These are phyloP conservation scores for Neospora caninum DNA, from an alignment of 169 alveolate genomes.

Conservation along the genomic window DNA sequence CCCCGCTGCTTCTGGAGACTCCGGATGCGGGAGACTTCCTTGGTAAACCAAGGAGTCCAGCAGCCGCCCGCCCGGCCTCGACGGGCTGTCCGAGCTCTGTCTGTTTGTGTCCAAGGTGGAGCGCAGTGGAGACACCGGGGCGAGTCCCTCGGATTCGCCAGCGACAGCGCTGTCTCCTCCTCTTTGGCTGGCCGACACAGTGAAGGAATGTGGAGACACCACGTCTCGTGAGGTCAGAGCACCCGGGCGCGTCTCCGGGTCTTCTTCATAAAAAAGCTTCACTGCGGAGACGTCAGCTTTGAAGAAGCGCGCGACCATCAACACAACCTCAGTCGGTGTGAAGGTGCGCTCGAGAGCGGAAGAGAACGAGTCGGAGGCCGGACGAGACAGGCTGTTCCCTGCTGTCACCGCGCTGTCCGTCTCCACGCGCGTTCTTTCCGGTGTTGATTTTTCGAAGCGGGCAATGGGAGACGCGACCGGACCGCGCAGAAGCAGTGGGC, in stretches of 20 bases:
- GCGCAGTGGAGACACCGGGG: background rate
- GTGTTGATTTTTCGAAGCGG: background rate
- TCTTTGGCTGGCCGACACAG: background rate
- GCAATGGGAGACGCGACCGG: background rate
- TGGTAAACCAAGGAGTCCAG: no score
- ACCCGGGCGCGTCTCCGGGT: background rate
- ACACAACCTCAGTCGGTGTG: background rate
- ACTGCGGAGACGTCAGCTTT: background rate
- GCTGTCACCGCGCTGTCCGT: background rate
- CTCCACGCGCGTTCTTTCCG: background rate
- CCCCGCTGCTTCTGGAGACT: no score
- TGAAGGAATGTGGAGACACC: background rate
- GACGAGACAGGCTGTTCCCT: background rate
- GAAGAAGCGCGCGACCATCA: slow-evolving; percentile 15
- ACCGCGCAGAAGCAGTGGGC: slow-evolving; percentile 2
- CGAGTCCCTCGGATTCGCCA: background rate
- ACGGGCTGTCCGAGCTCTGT: background rate
- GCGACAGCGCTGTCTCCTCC: background rate
- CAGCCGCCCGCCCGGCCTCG: background rate
- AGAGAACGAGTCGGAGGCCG: background rate
- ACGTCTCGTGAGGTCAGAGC: background rate
- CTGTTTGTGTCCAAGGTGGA: no score
- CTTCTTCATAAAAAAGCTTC: slow-evolving; percentile 8
- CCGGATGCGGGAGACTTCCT: no score
- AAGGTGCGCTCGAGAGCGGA: background rate